Evolutionary conservation across 352 stramenopile genomes (phyloP), one percentile per base, ranked within the genome.

Genomic region (Phytophthora podocarpi): DNA sequence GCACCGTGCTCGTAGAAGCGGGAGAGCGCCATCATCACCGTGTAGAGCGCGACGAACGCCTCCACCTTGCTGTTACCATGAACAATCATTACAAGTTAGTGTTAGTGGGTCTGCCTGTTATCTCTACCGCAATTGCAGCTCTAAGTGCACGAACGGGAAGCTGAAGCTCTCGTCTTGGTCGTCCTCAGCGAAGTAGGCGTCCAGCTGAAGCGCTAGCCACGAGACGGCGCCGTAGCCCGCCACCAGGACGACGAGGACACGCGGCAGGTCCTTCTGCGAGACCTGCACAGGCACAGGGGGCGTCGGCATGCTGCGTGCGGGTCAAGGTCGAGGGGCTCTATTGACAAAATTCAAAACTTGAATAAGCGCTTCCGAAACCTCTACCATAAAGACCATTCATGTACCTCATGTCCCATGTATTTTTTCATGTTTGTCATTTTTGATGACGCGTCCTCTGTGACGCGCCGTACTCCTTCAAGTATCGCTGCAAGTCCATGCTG

Each of bases 401-500:
- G n/a, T n/a, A n/a, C n/a, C n/a, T n/a, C n/a, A n/a, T n/a, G n/a
- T n/a, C n/a, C n/a, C n/a, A n/a, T n/a, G n/a, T n/a, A n/a, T n/a
- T n/a, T n/a, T n/a, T n/a, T n/a, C n/a, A n/a, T n/a, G 45, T 45
- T 16, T 30, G 0, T 31, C 16, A 55, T 47, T 67, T 42, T 65
- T 54, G 55, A 21, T 64, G 67, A 60, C 58, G 58, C 40, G 49
- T 20, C 23, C 4, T 45, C 23, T 9, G 18, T 59, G 53, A 73
- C 52, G 39, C 40, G 40, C 41, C 39, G 26, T 71, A 72, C 34
- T 70, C 41, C 59, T 78, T 70, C 53, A 78, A 66, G 63, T 81
- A 93, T 11, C 40, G 57, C 20, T 62, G 49, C 28, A 94, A 70
- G 56, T 93, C 76, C 78, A 87, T 93, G 59, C 82, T 87, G 68